Conservation (phyloP, 441 rosid species). For the Populus hybrid region DNA sequence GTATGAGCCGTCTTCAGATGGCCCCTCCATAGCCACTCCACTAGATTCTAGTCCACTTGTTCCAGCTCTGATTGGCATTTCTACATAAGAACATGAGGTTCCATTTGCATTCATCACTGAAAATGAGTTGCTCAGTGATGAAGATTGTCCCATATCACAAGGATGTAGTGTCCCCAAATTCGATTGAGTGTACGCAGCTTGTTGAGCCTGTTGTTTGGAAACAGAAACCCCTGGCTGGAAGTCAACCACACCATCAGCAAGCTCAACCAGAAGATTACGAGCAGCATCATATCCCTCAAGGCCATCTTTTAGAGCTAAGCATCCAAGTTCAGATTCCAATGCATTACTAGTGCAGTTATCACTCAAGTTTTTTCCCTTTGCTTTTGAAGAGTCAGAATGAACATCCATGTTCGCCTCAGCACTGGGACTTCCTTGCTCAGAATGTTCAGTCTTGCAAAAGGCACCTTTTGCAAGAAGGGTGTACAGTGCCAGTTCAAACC, state of each 20-base stretch:
- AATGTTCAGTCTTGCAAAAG: slow-evolving; percentile 48
- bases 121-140: slow-evolving; percentile 34
- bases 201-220: slow-evolving; percentile 43
- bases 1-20: slow-evolving; percentile 71
- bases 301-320: slow-evolving; percentile 46
- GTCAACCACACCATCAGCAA: slow-evolving; percentile 52
- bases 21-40: slow-evolving; percentile 76
- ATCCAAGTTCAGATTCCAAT: slow-evolving; percentile 57
- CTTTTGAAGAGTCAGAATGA: slow-evolving; percentile 46
- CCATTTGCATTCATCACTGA: slow-evolving; percentile 41
- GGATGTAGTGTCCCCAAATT: slow-evolving; percentile 35
- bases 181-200: slow-evolving; percentile 36
- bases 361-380: slow-evolving; percentile 51
- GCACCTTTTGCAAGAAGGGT: slow-evolving; percentile 73
- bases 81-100: slow-evolving; percentile 46
- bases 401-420: slow-evolving; percentile 42
- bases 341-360: slow-evolving; percentile 42
- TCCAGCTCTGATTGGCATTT: slow-evolving; percentile 37
- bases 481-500: slow-evolving; percentile 86
- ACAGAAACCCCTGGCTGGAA: slow-evolving; percentile 43
- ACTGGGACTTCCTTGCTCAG: slow-evolving; percentile 49
- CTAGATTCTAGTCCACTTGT: slow-evolving; percentile 38
- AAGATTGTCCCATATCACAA: slow-evolving; percentile 35
- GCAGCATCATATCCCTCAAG: slow-evolving; percentile 32
- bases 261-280: slow-evolving; percentile 49